Evolutionary conservation across 345 rosid species (phyloP), one percentile per base, ranked within the genome.

Genomic region (Brassica rapa): DNA sequence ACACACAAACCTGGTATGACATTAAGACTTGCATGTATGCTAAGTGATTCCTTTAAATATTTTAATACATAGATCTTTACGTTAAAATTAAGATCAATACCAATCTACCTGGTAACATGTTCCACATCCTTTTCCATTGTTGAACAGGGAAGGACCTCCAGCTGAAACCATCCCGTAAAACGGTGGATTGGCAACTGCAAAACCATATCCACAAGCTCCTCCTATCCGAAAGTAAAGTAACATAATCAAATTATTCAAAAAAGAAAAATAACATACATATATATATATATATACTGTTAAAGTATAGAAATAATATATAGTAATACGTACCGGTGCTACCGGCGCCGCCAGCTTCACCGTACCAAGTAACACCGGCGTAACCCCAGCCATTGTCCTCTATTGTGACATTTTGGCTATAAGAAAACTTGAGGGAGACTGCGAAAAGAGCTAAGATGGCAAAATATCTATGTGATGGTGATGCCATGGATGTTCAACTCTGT

Each of bases 81-180:
- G 35, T 61, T 27, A 61, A 27, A 27, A 25, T 61, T 14, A 62
- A 29, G 39, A 27, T 53, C 23, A 8, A 69, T 63, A 75, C 63
- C 49, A 62, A 63, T 14, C 24, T 71, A 89, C 89, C 89, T 86
- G 82, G 69, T 86, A 93, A 85, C 98, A 90, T 4, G 87, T 83
- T 77, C 94, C 97, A 71, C 97, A 91, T 43, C 94, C 97, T 80
- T 84, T 67, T 46, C 91, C 93, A 8, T 80, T 76, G 16, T 75
- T 66, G 84, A 68, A 87, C 0, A 89, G 43, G 29, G 90, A 83
- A 84, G 87, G 89, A 0, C 88, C 88, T 57, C 87, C 90, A 1
- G 91, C 91, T 14, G 93, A 79, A 65, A 87, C 59, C 85, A 84
- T 73, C 6, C 87, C 80, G 23, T 67, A 30, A 53, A 88, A 84